phyloP scores from a whole-genome alignment of 225 moss, liverwort and hornwort species.

The Neckera pumila region DNA sequence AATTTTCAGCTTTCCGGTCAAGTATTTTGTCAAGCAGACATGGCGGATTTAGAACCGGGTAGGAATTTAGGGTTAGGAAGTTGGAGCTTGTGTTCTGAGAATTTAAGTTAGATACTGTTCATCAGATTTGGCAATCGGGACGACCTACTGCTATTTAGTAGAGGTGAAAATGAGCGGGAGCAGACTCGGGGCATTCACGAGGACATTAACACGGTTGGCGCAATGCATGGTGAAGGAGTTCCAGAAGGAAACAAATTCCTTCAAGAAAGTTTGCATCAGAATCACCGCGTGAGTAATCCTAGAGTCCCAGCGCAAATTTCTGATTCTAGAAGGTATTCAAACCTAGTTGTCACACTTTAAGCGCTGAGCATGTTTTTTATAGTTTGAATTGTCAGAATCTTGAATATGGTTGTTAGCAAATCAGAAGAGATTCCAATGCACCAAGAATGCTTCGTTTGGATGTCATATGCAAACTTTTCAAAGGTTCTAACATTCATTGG shows the following conservation, averaged over 20 bases:
- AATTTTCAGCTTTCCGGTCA: background rate
- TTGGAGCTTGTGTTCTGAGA: background rate
- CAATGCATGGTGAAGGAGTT: conserved; percentile 38
- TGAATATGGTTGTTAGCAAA: background rate
- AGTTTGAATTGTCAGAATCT: background rate
- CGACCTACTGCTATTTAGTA: too few species aligned
- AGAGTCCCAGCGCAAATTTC: conserved; percentile 9
- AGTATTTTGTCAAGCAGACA: background rate
- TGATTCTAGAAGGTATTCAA: background rate
- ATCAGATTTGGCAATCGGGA: background rate
- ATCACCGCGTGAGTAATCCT: conserved; percentile 19
- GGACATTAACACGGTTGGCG: conserved; percentile 20
- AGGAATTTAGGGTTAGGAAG: background rate
- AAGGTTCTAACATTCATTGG: background rate
- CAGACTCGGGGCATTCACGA: conserved; percentile 21
- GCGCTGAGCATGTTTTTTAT: background rate
- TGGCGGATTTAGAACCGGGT: background rate
- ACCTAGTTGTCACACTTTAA: too few species aligned
- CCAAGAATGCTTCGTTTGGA: background rate
- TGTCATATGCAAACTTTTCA: background rate
- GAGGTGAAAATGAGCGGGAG: conserved; percentile 22
- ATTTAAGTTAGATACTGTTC: background rate
- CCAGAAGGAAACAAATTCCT: background rate
- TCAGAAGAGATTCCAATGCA: too few species aligned
- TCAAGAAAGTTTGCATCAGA: conserved; percentile 35